Base-by-base conservation (phyloP, 2,329 filamentous ascomycete genomes). In the Aspergillus sergii region DNA sequence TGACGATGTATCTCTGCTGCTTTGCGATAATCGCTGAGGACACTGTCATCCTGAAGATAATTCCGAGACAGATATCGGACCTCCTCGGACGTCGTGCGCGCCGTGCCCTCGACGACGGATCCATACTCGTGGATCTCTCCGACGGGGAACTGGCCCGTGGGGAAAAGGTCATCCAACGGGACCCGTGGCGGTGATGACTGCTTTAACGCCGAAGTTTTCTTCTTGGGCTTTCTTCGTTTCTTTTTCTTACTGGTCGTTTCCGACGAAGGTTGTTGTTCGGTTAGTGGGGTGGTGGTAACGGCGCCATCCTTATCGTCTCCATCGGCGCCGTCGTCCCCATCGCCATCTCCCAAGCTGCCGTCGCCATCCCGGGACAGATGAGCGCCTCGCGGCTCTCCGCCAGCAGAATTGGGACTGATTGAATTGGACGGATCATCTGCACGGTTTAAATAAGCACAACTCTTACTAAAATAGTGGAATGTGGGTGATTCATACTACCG, bases 1-100 rank as follows among this genome's bases (percentile, higher is more conserved):
- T 87, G 82, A 51, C 85, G 80, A 71, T 87, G 85, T 53, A 85
- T 77, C 68, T 87, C 85, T 0, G 85, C 85, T 11, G 83, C 85
- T 72, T 86, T 80, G 55, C 85, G 83, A 71, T 87, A 87, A 62
- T 87, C 79, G 28, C 74, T 76, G 26, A 87, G 76, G 67, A 85
- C 86, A 14, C 76, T 78, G 26, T 79, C 75, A 64, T 84, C 82
- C 69, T 81, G 76, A 59, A 79, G 75, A 59, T 80, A 75, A 16
- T 74, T 45, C n/a, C 73, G 73, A 14, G 73, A 68, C 23, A 80
- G 64, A 63, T 83, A 77, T 36, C 82, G 78, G 57, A 77, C 69
- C 73, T 85, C 83, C 66, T 83, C 82, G 62, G 71, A 76, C 2
- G 82, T 83, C 4, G 79, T 83, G 32, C 82, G 81, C 55, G 74